Conservation (phyloP, 495 filamentous ascomycete genomes). For the Penicillium paradoxum region DNA sequence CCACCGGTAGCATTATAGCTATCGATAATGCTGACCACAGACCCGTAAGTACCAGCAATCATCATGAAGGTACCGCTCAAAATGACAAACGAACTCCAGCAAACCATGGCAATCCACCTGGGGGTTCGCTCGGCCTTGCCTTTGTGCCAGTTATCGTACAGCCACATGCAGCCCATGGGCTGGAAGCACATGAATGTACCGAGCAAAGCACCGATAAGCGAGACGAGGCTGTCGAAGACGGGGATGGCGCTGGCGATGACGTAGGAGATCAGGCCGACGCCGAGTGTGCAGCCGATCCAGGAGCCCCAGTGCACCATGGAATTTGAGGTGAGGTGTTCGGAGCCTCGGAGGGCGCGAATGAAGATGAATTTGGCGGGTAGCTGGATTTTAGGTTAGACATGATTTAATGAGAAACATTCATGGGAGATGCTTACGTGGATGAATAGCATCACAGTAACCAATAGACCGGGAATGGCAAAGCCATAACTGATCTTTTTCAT, state of each 20-base stretch:
- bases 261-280: slow-evolving; percentile 57
- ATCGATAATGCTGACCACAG: slow-evolving; percentile 50
- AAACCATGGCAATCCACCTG: slow-evolving; percentile 26
- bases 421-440: slow-evolving; percentile 22
- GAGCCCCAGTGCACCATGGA: slow-evolving; percentile 49
- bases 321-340: slow-evolving; percentile 52
- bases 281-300: slow-evolving; percentile 55
- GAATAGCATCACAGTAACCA: slow-evolving; percentile 29
- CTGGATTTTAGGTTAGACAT: slow-evolving; percentile 34
- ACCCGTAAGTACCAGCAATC: slow-evolving; percentile 55
- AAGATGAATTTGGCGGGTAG: slow-evolving; percentile 55
- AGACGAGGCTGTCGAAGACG: slow-evolving; percentile 59
- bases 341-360: slow-evolving; percentile 50
- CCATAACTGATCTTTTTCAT: slow-evolving; percentile 71
- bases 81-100: slow-evolving; percentile 28
- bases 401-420: neutral
- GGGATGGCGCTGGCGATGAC: slow-evolving; percentile 68
- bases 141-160: slow-evolving; percentile 43
- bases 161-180: slow-evolving; percentile 44
- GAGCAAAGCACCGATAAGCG: slow-evolving; percentile 57
- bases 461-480: slow-evolving; percentile 57
- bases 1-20: slow-evolving; percentile 32
- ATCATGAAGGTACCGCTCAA: slow-evolving; percentile 43
- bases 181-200: slow-evolving; percentile 40
- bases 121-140: slow-evolving; percentile 29